Conservation (phyloP, 2,329 filamentous ascomycete species). For the Graphilbum fragrans region DNA sequence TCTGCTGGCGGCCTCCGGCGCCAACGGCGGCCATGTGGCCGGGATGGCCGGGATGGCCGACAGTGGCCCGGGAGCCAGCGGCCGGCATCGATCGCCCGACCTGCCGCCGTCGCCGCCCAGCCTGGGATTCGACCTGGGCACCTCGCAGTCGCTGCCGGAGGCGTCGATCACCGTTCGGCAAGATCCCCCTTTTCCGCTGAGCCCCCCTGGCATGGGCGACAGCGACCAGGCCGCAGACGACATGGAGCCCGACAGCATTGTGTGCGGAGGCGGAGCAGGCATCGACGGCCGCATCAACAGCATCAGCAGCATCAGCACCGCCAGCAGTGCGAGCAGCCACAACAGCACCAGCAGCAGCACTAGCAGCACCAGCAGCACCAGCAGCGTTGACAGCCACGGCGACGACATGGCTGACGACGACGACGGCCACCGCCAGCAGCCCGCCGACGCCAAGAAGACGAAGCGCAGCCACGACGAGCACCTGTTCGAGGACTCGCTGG, state of each 20-base stretch:
- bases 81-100: no score
- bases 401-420: background rate
- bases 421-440: background rate
- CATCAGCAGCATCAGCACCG: background rate
- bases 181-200: background rate
- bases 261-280: no score
- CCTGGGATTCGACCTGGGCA: no score
- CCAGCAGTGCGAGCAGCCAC: background rate
- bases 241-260: background rate
- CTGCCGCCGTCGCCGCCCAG: background rate
- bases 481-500: slow-evolving; percentile 8
- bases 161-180: background rate
- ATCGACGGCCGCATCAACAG: background rate
- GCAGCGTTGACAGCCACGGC: background rate
- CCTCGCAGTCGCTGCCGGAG: background rate
- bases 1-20: background rate
- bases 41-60: no score
- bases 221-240: background rate
- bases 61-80: no score
- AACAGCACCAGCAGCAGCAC: background rate
- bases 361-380: background rate
- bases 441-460: background rate
- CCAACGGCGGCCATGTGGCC: background rate
- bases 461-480: slow-evolving; percentile 1
- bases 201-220: background rate